These are phyloP conservation scores for Colletotrichum somersetense DNA, from an alignment of 2,329 filamentous ascomycete species.

Conservation along the genomic window DNA sequence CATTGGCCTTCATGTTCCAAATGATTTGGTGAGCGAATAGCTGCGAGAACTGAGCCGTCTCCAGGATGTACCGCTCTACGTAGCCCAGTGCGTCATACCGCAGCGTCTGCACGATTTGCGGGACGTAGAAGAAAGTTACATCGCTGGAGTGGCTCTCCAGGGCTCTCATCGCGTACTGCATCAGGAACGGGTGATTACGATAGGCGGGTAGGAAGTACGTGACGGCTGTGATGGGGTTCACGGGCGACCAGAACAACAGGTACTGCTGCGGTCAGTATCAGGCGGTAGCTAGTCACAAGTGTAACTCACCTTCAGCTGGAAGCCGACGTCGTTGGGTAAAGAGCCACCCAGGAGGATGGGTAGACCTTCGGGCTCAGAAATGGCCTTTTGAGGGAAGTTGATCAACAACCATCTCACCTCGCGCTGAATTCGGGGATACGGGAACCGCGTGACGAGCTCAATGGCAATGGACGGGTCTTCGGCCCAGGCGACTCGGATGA, in stretches of 20 bases:
- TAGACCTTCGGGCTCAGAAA: constrained; percentile 85
- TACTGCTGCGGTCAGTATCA: constrained; percentile 68
- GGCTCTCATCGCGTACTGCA: constrained; percentile 97
- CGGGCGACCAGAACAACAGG: constrained; percentile 90
- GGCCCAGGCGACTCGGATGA: constrained; percentile 87
- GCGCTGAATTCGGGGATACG: constrained; percentile 76
- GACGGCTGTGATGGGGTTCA: constrained; percentile 92
- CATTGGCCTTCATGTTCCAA: constrained; percentile 99
- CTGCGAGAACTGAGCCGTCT: constrained; percentile 98
- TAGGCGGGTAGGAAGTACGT: constrained; percentile 95
- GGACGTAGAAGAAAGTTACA: constrained; percentile 98
- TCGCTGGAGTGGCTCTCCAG: constrained; percentile 96
- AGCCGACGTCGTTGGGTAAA: constrained; percentile 82
- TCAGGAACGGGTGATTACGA: constrained; percentile 89
- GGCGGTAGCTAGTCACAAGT: constrained; percentile 4
- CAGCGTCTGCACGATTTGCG: constrained; percentile 95
- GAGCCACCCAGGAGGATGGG: constrained; percentile 83
- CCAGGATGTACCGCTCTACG: constrained; percentile 94
- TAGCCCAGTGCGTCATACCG: constrained; percentile 95
- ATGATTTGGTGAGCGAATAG: constrained; percentile 99
- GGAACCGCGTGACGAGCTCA: constrained; percentile 84
- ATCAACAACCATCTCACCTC: constrained; percentile 86
- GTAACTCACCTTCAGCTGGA: constrained; percentile 80
- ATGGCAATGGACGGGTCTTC: constrained; percentile 90
- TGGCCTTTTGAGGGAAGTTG: constrained; percentile 85